Base-by-base conservation (phyloP, 495 filamentous ascomycete species). In the Neurospora terricola region DNA sequence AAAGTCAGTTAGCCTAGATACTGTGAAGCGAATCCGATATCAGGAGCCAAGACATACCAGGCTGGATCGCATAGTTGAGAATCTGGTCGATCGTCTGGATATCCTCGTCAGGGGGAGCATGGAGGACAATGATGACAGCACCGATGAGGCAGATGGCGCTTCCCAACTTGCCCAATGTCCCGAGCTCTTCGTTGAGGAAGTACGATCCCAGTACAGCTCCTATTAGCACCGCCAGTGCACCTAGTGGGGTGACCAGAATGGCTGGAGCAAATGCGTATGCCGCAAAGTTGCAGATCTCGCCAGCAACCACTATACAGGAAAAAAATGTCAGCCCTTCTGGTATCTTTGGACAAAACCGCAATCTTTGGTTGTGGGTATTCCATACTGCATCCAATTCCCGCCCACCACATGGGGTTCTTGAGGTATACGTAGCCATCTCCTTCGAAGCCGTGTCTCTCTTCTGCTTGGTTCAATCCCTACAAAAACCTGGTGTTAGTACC, bases 211-310 rank as follows among this genome's bases (percentile, higher is more conserved):
- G 82, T 54, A 99, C 94, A 48, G 96, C 93, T 62, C 95, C 96
- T 78, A 99, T 97, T 78, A 99, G 83, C 70, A 99, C 96, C 77
- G 93, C 93, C 72, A 99, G 84, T 48, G 96, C 96, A 45, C 96
- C 96, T 42, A 99, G 83, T 16, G 96, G 96, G 5, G 96, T 99
- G 40, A 99, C 96, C 71, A 99, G 86, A 80, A 99, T 99, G 5
- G 96, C 96, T 43, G 96, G 96, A 74, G 96, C 96, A 83, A 98
- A 99, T 2, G 96, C 96, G 81, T 99, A 99, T 72, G 96, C 96
- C 36, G 94, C 94, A 80, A 99, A 99, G 80, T 99, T 99, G 80
- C 92, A 94, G 69, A 96, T 86, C 82, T 99, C 96, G 74, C 96
- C 96, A 43, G 91, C 85, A 84, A 97, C 92, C 86, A 89, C 84